Evolutionary conservation across 345 rosid genomes (phyloP).

Genomic region (Turnera subulata): DNA sequence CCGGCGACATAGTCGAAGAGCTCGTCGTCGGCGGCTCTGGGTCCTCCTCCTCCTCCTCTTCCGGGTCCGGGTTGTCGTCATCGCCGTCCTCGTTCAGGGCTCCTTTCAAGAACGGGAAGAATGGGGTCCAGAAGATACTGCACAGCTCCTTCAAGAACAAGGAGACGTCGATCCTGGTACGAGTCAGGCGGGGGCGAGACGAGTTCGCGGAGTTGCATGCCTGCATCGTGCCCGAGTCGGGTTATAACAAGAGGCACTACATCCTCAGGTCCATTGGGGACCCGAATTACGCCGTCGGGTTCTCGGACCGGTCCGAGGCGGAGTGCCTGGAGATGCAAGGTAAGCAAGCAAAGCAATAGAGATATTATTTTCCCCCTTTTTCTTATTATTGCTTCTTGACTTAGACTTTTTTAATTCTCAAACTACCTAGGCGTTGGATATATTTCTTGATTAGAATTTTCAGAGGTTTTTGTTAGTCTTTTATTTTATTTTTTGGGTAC

Average conservation of each 20-base stretch:
- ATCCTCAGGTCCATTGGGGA: conserved; percentile 81
- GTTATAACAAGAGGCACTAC: conserved; percentile 51
- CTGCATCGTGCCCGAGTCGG: conserved; percentile 86
- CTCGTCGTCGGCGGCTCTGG: conserved; percentile 74
- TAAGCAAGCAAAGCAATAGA: conserved; percentile 22
- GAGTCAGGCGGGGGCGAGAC: conserved; percentile 64
- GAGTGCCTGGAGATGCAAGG: conserved; percentile 88
- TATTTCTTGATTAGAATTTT: too few relatives aligned
- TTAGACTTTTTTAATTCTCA: conserved; percentile 5
- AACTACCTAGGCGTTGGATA: too few relatives aligned
- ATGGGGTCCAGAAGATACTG: conserved; percentile 73
- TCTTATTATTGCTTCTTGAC: background rate
- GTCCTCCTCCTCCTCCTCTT: conserved; percentile 27
- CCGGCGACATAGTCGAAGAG: conserved; percentile 97
- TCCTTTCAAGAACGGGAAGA: conserved; percentile 85
- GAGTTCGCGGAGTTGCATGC: conserved; percentile 78
- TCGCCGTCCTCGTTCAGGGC: conserved; percentile 28
- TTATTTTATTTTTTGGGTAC: too few relatives aligned
- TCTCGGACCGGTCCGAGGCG: conserved; percentile 74
- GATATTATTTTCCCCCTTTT: background rate
- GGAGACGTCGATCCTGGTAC: conserved; percentile 72
- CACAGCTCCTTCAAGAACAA: conserved; percentile 62
- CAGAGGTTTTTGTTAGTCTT: too few relatives aligned
- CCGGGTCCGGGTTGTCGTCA: conserved; percentile 25
- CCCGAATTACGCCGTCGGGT: conserved; percentile 89